These are phyloP conservation scores for Ochetophila trinervis DNA, from an alignment of 306 rosid species.

Conservation along the genomic window DNA sequence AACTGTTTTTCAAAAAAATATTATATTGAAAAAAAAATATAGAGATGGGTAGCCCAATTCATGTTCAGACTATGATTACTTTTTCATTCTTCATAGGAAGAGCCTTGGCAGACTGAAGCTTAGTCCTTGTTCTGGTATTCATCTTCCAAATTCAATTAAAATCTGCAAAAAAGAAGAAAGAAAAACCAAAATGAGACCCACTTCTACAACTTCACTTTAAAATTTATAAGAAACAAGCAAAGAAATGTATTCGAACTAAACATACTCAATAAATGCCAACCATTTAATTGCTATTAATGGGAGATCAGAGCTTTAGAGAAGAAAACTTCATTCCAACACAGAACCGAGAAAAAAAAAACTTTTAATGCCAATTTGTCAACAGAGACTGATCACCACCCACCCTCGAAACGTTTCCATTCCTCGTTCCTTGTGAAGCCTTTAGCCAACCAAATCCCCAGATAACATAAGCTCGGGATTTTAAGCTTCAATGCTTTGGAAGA, in stretches of 20 bases:
- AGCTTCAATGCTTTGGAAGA: slow-evolving; percentile 8
- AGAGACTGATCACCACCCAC: slow-evolving; percentile 18
- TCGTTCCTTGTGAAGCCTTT: slow-evolving; percentile 18
- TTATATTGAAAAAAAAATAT: neutral
- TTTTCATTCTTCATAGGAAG: slow-evolving; percentile 41
- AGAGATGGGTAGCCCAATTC: neutral
- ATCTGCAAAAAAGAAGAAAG: slow-evolving; percentile 32
- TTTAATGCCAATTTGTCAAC: slow-evolving; percentile 15
- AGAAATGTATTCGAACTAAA: slow-evolving; percentile 12
- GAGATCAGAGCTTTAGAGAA: slow-evolving; percentile 33
- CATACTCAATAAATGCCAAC: slow-evolving; percentile 14
- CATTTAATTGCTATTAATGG: slow-evolving; percentile 22
- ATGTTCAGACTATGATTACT: slow-evolving; percentile 39
- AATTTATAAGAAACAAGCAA: neutral
- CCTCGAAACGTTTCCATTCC: neutral
- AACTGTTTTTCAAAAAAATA: slow-evolving; percentile 47
- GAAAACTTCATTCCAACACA: slow-evolving; percentile 26
- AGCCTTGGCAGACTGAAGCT: slow-evolving; percentile 44
- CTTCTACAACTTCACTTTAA: slow-evolving; percentile 9
- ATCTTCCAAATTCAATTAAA: slow-evolving; percentile 35
- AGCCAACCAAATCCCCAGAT: slow-evolving; percentile 18
- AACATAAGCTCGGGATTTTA: slow-evolving; percentile 8
- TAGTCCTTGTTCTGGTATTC: slow-evolving; percentile 47
- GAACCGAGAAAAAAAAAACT: slow-evolving; percentile 15
- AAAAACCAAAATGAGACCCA: slow-evolving; percentile 20